These are phyloP conservation scores for Elaeagnus macrophylla DNA, from an alignment of 306 rosid genomes.

Conservation along the genomic window DNA sequence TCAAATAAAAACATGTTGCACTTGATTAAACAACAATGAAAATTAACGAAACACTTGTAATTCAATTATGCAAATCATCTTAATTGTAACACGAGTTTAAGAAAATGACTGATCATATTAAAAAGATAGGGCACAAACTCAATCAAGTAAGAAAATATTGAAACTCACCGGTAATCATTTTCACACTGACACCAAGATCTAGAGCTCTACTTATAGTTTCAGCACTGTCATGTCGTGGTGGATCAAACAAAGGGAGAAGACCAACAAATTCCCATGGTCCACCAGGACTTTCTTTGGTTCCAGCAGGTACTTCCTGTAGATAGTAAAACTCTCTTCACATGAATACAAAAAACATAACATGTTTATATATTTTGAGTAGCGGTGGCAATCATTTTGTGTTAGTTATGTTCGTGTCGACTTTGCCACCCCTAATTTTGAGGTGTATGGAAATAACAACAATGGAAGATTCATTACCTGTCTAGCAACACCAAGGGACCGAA, in stretches of 20 bases:
- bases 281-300: slow-evolving; percentile 21
- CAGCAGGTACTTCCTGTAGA: slow-evolving; percentile 19
- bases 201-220: slow-evolving; percentile 24
- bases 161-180: slow-evolving; percentile 16
- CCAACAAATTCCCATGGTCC: slow-evolving; percentile 24
- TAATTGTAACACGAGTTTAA: too few species aligned
- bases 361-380: too few species aligned
- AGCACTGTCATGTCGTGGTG: slow-evolving; percentile 20
- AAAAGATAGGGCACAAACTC: not conserved
- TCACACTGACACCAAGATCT: slow-evolving; percentile 20
- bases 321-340: not conserved
- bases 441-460: too few species aligned
- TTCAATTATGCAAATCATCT: too few species aligned
- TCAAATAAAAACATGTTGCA: too few species aligned
- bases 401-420: too few species aligned
- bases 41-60: not conserved
- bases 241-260: slow-evolving; percentile 21
- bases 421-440: too few species aligned
- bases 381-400: too few species aligned
- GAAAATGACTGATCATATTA: too few species aligned
- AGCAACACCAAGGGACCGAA: too few species aligned
- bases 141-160: not conserved
- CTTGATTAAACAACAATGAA: not conserved
- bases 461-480: not conserved
- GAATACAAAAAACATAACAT: too few species aligned